phyloP scores from a whole-genome alignment of 139 green algal species.

The Chlorella ohadii region DNA sequence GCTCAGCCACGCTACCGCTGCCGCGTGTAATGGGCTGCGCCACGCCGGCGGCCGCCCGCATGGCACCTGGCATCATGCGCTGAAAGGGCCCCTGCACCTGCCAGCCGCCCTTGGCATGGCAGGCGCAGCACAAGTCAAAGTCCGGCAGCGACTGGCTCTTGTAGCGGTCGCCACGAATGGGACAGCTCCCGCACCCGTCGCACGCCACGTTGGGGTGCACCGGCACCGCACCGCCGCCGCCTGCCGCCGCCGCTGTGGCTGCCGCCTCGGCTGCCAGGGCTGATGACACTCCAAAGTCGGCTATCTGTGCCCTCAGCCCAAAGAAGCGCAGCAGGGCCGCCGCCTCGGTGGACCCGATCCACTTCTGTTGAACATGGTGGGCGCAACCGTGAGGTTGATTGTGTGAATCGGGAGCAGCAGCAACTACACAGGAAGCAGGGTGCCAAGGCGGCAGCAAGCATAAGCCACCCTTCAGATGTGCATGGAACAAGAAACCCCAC shows the following conservation, averaged over 20 bases:
- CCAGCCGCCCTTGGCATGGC: neutral
- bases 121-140: slow-evolving; percentile 25
- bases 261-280: neutral
- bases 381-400: too few relatives aligned
- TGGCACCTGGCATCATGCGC: neutral
- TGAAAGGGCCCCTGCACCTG: neutral
- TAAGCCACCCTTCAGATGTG: too few relatives aligned
- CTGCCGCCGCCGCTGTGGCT: slow-evolving; percentile 1
- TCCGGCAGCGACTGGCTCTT: neutral
- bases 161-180: slow-evolving; percentile 18
- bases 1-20: neutral
- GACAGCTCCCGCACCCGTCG: slow-evolving; percentile 22
- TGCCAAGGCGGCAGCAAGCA: too few relatives aligned
- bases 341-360: slow-evolving; percentile 57
- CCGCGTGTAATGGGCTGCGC: neutral
- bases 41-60: neutral
- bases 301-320: slow-evolving; percentile 68
- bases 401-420: too few relatives aligned
- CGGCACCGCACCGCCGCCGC: neutral
- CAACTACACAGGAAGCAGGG: too few relatives aligned
- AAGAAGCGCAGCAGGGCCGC: slow-evolving; percentile 81
- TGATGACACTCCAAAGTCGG: slow-evolving; percentile 72
- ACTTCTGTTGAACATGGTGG: slow-evolving; percentile 23
- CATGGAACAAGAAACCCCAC: neutral
- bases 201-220: slow-evolving; percentile 19